Base-by-base conservation (phyloP, 2,329 filamentous ascomycete genomes). In the Fusarium equiseti region DNA sequence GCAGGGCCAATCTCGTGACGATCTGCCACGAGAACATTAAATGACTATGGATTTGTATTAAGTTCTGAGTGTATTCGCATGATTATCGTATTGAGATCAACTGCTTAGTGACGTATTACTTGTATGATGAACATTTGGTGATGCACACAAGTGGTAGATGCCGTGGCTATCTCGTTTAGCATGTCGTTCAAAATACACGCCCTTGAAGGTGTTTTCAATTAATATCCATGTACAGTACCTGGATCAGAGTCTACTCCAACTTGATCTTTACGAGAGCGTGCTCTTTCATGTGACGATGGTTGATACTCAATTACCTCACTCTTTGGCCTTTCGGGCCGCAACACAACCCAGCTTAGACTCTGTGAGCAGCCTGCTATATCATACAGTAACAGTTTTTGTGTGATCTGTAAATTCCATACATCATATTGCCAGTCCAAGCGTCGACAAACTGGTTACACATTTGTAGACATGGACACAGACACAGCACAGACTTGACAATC, bases 1-100 rank as follows among this genome's bases (percentile, higher is more conserved):
- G 44, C 38, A 24, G 49, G 29, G 57, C 51, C 32, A 56, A 68
- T 52, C 63, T 56, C 43, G 63, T 68, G 68, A 70, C 52, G 62
- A 22, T 32, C 44, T 56, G 27, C 54, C 63, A 68, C 45, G 45
- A 20, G 57, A 63, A 57, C 20, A 44, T 15, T 40, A 15, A 44
- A 38, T n/a, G 8, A 8, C 9, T 15, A 15, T 27, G 50, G 32
- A 32, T 11, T 42, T 49, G 26, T 18, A 44, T 42, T 12, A 8
- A 40, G 32, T 42, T 42, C 35, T n/a, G n/a, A 13, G 11, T 24
- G 22, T 22, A 22, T 31, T 31, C 5, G 10, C 26, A 4, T 15
- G n/a, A 42, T 38, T 16, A 29, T 32, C 12, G 24, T 45, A 26
- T 44, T 16, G 13, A 18, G 13, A 20, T 31, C 42, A 22, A 24